Evolutionary conservation across 768 basidiomycete genomes (phyloP), one percentile per base, ranked within the genome.

Genomic region (Panaeolus cyanescens): DNA sequence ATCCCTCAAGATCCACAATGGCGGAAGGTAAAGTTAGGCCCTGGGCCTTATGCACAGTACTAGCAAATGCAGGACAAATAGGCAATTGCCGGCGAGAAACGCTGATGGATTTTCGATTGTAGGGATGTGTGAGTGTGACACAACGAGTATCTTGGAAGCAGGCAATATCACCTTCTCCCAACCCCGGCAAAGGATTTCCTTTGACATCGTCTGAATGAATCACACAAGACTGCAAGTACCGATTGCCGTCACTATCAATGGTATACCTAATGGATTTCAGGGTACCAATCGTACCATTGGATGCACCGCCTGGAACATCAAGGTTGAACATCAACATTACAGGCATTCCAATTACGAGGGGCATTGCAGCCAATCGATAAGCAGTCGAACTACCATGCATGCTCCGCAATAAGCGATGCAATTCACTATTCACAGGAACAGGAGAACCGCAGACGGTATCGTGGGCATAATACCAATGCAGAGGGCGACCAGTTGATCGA

Each of bases 21-120:
- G 67, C 73, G 2, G 61, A 62, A 0, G 54, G 7, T 34, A 79
- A 32, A 0, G 77, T 75, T 56, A 75, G 71, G 0, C 79, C 79
- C 68, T 82, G 79, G 0, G 77, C 66, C 61, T 76, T 75, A 53
- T 80, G 75, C 0, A 73, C 74, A 1, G 79, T 80, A 58, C 78
- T 72, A 0, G 77, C 73, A 63, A 77, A 80, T 0, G 68, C 76
- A 32, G 78, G 80, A 0, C 68, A 4, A 0, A 82, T 53, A 0
- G 79, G 77, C 0, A 81, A 32, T 59, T 82, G 80, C 0, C 58
- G 68, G 0, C 76, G 67, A 31, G 67, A 65, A 7, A 77, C 66
- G 0, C 33, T 53, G 6, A 64, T 70, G 2, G n/a, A 55, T 25
- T 67, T 67, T 2, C 62, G 32, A 0, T 67, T 61, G 62, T 64